phyloP scores from a whole-genome alignment of 2,329 filamentous ascomycete species.

The Aspergillus sp. region DNA sequence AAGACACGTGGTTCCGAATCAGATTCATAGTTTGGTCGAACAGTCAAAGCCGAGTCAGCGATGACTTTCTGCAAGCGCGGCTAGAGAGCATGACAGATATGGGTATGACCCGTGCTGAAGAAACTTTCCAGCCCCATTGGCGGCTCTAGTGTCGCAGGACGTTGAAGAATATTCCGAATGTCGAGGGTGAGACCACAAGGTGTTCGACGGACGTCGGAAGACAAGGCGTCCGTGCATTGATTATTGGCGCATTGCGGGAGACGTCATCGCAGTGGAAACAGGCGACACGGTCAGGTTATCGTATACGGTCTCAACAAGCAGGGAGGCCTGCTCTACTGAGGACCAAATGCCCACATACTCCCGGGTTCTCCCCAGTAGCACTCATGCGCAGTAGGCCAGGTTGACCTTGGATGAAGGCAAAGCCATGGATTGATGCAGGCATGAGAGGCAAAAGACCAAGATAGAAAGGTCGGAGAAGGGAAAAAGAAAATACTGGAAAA shows the following conservation, averaged over 20 bases:
- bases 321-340: neutral
- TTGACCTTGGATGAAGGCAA: conserved; percentile 15
- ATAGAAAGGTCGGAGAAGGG: conserved; percentile 10
- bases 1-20: neutral
- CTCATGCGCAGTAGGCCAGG: conserved; percentile 18
- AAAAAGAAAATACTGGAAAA: conserved; percentile 18
- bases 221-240: neutral
- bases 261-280: neutral
- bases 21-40: neutral
- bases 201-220: neutral
- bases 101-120: neutral
- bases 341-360: neutral
- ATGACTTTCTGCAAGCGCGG: neutral
- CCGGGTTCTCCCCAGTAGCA: conserved; percentile 13
- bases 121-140: neutral
- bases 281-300: neutral
- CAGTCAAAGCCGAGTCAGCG: neutral
- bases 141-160: neutral
- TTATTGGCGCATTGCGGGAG: neutral
- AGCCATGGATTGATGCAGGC: neutral
- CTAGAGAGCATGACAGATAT: neutral
- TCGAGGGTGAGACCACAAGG: neutral
- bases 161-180: neutral
- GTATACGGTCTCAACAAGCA: neutral
- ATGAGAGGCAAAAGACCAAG: neutral